Evolutionary conservation across 2,329 filamentous ascomycete genomes (phyloP), one percentile per base, ranked within the genome.

Genomic region (Ceratocystis variospora): DNA sequence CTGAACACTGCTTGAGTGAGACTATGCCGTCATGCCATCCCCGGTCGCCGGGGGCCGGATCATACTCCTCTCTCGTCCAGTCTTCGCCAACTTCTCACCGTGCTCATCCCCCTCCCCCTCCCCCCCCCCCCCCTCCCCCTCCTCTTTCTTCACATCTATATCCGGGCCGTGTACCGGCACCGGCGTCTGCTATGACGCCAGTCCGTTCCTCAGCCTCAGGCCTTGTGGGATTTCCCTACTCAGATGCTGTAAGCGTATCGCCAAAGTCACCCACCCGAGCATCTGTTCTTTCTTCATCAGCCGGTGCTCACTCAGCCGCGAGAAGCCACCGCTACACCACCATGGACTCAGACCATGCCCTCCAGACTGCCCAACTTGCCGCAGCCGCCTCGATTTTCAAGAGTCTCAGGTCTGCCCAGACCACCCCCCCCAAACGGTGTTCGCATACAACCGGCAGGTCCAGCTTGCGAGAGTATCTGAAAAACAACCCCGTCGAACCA

Each of bases 321-420:
- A 31, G 31, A 59, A 59, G 55, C 45, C 62, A 63, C 19, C 44
- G 46, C 10, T 68, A 66, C 61, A 59, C 61, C n/a, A 68, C 59
- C 10, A 63, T 68, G 12, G 63, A 68, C 63, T 37, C 63, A 15
- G 59, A 63, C 17, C 41, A 62, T 37, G 66, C 66, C 22, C 53
- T 48, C 17, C 61, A 46, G 31, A 55, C 57, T n/a, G 66, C 66
- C 19, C 48, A 62, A 2, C 44, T 64, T 61, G 66, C 62, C 2
- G 66, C 66, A 19, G 63, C 59, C 37, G 61, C 63, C n/a, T 68
- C 66, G 3, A 63, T 68, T 15, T 53, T 45, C 41, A 57, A 62
- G 25, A 68, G 66, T 19, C 61, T 65, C n/a, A 44, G 25, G 31
- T 17, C 48, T 37, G 25, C 31, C 8, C 59, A 31, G 28, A 31